A percentile compares a stretch with the other conserved stretches of the same genome.
These are phyloP conservation scores for Annulohypoxylon truncatum DNA, from an alignment of 2,329 filamentous ascomycete genomes.

Conservation along the genomic window DNA sequence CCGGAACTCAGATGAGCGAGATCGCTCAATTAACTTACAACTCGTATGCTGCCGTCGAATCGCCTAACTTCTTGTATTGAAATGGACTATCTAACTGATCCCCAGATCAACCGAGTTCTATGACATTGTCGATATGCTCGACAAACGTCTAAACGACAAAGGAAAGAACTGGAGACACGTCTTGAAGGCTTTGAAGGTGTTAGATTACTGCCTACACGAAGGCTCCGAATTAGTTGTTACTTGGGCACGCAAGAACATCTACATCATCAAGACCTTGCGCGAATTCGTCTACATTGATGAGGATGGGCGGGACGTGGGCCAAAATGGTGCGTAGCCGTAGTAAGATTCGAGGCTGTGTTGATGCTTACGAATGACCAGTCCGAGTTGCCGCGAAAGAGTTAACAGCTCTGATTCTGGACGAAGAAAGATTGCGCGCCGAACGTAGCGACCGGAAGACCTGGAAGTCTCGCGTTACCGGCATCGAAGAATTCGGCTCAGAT, in stretches of 20 bases:
- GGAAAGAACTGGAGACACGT: conserved; percentile 99
- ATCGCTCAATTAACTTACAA: conserved; percentile 98
- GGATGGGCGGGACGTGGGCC: conserved; percentile 92
- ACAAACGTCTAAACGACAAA: conserved; percentile 98
- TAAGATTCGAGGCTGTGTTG: conserved; percentile 25
- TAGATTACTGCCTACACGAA: conserved; percentile 98
- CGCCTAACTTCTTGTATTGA: not conserved
- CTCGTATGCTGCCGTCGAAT: conserved; percentile 71
- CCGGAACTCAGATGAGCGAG: conserved; percentile 97
- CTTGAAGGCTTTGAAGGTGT: conserved; percentile 94
- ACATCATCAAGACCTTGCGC: conserved; percentile 97
- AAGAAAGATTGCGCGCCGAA: conserved; percentile 90
- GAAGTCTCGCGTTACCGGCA: conserved; percentile 95
- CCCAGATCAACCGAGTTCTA: conserved; percentile 93
- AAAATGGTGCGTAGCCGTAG: conserved; percentile 78
- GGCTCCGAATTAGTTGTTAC: conserved; percentile 96
- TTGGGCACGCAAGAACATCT: conserved; percentile 97
- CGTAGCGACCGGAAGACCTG: conserved; percentile 91
- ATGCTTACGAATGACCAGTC: conserved; percentile 68
- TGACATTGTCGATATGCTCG: conserved; percentile 99
- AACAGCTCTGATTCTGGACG: conserved; percentile 89
- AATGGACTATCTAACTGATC: conserved; percentile 35
- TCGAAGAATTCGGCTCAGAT: conserved; percentile 79
- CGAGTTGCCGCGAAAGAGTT: conserved; percentile 96
- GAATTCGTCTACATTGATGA: conserved; percentile 98